Evolutionary conservation across 805 yeast species (phyloP).

Genomic region (Zygoascus ofunaensis): DNA sequence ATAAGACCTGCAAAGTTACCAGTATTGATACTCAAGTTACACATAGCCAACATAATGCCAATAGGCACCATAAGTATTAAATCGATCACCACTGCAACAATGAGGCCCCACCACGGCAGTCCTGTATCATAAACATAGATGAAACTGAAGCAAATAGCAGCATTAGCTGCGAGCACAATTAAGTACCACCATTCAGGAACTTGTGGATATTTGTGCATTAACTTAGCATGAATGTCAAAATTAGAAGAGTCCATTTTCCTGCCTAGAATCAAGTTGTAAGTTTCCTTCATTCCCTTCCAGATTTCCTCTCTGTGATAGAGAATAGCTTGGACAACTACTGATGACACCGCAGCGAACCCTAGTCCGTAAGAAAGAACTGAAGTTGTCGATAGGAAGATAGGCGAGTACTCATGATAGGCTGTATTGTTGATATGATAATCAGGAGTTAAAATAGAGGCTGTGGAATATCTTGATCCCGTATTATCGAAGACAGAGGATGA

Average conservation of each 20-base stretch:
- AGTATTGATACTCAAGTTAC: constrained; percentile 50
- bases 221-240: constrained; percentile 19
- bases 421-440: constrained; percentile 2
- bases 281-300: constrained; percentile 13
- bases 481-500: constrained; percentile 46
- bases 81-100: constrained; percentile 47
- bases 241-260: constrained; percentile 8
- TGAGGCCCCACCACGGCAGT: constrained; percentile 46
- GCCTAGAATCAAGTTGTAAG: constrained; percentile 7
- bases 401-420: constrained; percentile 10
- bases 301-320: constrained; percentile 14
- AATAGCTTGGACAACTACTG: constrained; percentile 38
- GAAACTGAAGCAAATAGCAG: constrained; percentile 35
- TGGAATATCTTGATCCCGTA: constrained; percentile 40
- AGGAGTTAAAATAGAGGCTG: constrained; percentile 35
- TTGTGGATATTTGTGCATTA: constrained; percentile 42
- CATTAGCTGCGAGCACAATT: constrained; percentile 34
- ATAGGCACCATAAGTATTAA: constrained; percentile 54
- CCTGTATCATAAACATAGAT: constrained; percentile 38
- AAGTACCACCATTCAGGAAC: constrained; percentile 48
- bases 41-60: constrained; percentile 50
- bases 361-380: constrained; percentile 40
- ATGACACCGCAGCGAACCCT: constrained; percentile 47
- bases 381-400: constrained; percentile 12
- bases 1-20: constrained; percentile 56